These are phyloP conservation scores for Erythrophleum ivorense DNA, from an alignment of 331 rosid genomes.

Conservation along the genomic window DNA sequence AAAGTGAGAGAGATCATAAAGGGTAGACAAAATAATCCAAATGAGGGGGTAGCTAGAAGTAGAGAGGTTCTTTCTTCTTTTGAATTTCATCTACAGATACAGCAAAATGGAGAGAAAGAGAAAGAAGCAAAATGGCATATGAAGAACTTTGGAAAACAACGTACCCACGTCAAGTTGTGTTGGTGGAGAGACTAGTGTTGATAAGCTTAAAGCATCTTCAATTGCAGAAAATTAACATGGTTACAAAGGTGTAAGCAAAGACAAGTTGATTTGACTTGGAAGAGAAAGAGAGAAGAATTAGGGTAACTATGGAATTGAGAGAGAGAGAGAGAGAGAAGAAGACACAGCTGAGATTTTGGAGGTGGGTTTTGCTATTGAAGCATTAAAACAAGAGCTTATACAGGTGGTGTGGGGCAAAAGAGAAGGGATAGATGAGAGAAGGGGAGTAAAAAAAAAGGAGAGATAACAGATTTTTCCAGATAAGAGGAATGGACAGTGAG, in stretches of 20 bases:
- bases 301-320: slow-evolving; percentile 9
- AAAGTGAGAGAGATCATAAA: neutral
- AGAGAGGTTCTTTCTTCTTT: too few relatives aligned
- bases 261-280: slow-evolving; percentile 24
- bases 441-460: neutral
- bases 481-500: slow-evolving; percentile 43
- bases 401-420: slow-evolving; percentile 48
- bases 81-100: neutral
- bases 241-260: slow-evolving; percentile 1
- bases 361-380: slow-evolving; percentile 59
- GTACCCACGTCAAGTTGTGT: neutral
- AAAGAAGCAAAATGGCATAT: neutral
- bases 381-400: slow-evolving; percentile 63
- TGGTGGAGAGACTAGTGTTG: slow-evolving; percentile 8
- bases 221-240: slow-evolving; percentile 8
- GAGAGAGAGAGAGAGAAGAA: neutral
- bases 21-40: too few relatives aligned
- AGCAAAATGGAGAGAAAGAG: too few relatives aligned
- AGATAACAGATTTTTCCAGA: slow-evolving; percentile 31
- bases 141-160: neutral
- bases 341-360: slow-evolving; percentile 32
- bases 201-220: slow-evolving; percentile 34
- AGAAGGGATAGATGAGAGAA: slow-evolving; percentile 5
- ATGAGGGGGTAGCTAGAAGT: too few relatives aligned
- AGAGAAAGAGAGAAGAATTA: slow-evolving; percentile 40